Conservation (phyloP, 495 filamentous ascomycete species). For the Entonaema liquescens region DNA sequence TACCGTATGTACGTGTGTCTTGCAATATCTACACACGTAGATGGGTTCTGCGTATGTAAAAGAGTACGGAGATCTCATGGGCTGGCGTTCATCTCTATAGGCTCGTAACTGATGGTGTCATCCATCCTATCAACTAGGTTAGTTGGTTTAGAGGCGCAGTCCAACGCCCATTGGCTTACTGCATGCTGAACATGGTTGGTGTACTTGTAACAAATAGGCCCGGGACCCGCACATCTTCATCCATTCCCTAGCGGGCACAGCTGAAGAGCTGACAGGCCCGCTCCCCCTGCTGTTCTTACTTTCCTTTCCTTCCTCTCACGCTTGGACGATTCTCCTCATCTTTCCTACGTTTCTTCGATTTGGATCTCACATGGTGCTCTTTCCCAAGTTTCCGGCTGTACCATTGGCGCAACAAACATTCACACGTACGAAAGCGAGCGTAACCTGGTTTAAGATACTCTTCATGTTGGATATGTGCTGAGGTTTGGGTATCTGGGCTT, state of each 20-base stretch:
- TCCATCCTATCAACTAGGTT: conserved; percentile 25
- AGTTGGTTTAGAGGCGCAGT: conserved; percentile 31
- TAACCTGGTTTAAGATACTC: conserved; percentile 19
- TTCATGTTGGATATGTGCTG: conserved; percentile 25
- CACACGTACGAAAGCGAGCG: neutral
- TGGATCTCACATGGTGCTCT: conserved; percentile 16
- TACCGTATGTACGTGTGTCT: conserved; percentile 4
- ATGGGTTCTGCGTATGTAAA: neutral
- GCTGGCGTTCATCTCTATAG: conserved; percentile 28
- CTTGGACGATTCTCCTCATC: conserved; percentile 24
- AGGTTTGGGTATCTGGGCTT: conserved; percentile 35
- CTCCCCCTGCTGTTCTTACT: conserved; percentile 30
- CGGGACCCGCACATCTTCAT: conserved; percentile 35
- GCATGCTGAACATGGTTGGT: conserved; percentile 20
- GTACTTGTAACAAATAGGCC: conserved; percentile 35
- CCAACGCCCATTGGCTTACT: conserved; percentile 29
- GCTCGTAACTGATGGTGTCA: conserved; percentile 36
- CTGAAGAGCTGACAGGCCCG: conserved; percentile 41
- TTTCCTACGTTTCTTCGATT: conserved; percentile 22
- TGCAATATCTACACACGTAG: neutral
- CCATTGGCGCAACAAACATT: conserved; percentile 18
- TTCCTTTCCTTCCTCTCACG: conserved; percentile 30
- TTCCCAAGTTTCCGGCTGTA: conserved; percentile 6
- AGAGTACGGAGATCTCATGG: conserved; percentile 12
- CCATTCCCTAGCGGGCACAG: conserved; percentile 37